These are phyloP conservation scores for Ophiostoma sp. DNA, from an alignment of 2,329 filamentous ascomycete genomes.

Conservation along the genomic window DNA sequence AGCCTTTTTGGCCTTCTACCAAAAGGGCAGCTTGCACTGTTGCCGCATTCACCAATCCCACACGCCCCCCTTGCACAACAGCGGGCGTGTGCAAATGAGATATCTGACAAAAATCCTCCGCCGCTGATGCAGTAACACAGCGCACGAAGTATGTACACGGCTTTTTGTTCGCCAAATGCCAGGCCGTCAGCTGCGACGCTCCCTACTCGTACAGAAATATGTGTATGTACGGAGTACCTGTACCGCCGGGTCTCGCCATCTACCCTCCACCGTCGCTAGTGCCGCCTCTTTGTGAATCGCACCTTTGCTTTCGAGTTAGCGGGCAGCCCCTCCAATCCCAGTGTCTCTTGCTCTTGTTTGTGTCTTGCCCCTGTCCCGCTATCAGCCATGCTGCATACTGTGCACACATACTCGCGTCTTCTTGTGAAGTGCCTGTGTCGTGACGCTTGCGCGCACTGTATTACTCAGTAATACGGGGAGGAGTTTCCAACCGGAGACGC, in stretches of 20 bases:
- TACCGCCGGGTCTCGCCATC: not conserved
- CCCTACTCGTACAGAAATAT: not conserved
- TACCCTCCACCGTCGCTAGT: constrained; percentile 1
- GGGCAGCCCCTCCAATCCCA: not conserved
- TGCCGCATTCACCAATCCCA: not conserved
- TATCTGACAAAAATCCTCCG: constrained; percentile 15
- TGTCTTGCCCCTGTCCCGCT: not conserved
- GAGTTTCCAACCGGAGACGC: not conserved
- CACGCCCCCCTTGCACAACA: not conserved
- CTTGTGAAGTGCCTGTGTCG: not conserved
- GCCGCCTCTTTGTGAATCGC: not conserved
- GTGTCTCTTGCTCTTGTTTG: constrained; percentile 13
- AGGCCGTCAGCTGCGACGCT: not conserved
- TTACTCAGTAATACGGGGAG: not conserved
- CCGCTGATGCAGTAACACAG: not conserved
- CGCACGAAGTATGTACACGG: not conserved
- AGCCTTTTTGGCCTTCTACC: not conserved
- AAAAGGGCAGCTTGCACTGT: constrained; percentile 2
- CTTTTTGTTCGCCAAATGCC: not conserved
- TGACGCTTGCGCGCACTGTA: not conserved
- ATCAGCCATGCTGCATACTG: not conserved
- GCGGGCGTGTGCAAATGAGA: not conserved
- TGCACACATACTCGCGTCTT: too few species aligned
- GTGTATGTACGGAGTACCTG: not conserved
- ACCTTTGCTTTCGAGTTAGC: not conserved